A percentile compares a stretch with the other conserved stretches of the same genome.
phyloP scores from a whole-genome alignment of 2,329 filamentous ascomycete genomes.

The Phialophora chinensis region DNA sequence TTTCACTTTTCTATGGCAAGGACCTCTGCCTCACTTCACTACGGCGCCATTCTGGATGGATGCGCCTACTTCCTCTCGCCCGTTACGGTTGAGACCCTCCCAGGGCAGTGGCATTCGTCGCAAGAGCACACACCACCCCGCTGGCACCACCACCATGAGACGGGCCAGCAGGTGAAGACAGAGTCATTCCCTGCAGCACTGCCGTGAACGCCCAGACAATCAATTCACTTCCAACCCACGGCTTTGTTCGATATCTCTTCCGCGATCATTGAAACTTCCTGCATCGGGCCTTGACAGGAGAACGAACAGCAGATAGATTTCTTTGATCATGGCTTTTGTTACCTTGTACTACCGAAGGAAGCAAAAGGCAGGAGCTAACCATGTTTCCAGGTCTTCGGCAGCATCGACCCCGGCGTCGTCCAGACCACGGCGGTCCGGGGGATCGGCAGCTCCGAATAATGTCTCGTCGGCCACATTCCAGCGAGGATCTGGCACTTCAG shows the following conservation, averaged over 20 bases:
- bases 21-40: background rate
- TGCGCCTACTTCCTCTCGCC: background rate
- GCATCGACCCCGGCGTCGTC: conserved; percentile 38
- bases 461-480: conserved; percentile 30
- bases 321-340: conserved; percentile 28
- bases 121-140: background rate
- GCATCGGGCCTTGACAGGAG: background rate
- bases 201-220: background rate
- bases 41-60: background rate
- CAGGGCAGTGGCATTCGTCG: background rate
- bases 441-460: conserved; percentile 21
- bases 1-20: background rate
- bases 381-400: conserved; percentile 28
- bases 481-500: conserved; percentile 33
- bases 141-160: conserved; percentile 5
- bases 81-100: background rate
- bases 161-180: background rate
- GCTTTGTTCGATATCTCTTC: background rate
- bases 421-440: conserved; percentile 48
- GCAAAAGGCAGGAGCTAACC: conserved; percentile 29
- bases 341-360: conserved; percentile 25
- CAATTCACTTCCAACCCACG: background rate
- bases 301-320: background rate
- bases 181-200: background rate
- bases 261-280: background rate